Percentiles rank a stretch among this genome's conserved stretches.
These are phyloP conservation scores for Gracilaria gracilis DNA, from an alignment of 23 red algal genomes.

Conservation along the genomic window DNA sequence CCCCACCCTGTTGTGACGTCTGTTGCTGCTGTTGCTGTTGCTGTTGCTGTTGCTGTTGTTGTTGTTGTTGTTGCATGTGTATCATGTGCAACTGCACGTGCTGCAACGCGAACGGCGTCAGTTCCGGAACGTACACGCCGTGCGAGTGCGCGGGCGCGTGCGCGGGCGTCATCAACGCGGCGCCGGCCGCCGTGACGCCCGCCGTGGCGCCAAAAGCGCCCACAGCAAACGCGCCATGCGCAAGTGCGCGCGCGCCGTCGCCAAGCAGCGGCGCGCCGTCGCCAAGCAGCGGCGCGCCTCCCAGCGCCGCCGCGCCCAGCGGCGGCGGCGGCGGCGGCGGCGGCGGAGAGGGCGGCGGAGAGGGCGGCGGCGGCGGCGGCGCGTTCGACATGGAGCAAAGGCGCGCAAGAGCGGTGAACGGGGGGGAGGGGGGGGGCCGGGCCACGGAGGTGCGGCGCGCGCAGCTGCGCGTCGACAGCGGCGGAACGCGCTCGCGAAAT, in stretches of 20 bases:
- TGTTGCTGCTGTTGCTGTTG: too few species aligned
- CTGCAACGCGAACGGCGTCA: neutral
- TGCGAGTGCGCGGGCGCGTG: too few species aligned
- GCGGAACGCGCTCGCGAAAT: too few species aligned
- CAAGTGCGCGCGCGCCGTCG: neutral
- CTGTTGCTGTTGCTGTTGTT: neutral
- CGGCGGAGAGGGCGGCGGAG: conserved; percentile 1
- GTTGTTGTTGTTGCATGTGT: neutral
- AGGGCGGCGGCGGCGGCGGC: conserved; percentile 15
- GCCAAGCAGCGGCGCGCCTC: neutral
- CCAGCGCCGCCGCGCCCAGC: neutral
- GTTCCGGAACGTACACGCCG: neutral
- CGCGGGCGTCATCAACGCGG: too few species aligned
- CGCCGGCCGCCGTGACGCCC: too few species aligned
- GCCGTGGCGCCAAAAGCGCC: too few species aligned
- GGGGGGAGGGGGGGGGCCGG: neutral
- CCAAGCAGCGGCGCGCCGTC: neutral
- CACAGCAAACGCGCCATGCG: too few species aligned
- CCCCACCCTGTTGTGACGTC: too few species aligned
- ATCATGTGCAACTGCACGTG: conserved; percentile 11
- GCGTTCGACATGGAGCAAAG: neutral
- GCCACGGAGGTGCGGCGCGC: neutral
- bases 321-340: conserved; percentile 3
- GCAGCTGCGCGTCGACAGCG: neutral
- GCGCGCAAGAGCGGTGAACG: neutral